Evolutionary conservation across 225 moss, liverwort and hornwort species (phyloP), one percentile per base, ranked within the genome.

Genomic region (Thuidium tamariscinum): DNA sequence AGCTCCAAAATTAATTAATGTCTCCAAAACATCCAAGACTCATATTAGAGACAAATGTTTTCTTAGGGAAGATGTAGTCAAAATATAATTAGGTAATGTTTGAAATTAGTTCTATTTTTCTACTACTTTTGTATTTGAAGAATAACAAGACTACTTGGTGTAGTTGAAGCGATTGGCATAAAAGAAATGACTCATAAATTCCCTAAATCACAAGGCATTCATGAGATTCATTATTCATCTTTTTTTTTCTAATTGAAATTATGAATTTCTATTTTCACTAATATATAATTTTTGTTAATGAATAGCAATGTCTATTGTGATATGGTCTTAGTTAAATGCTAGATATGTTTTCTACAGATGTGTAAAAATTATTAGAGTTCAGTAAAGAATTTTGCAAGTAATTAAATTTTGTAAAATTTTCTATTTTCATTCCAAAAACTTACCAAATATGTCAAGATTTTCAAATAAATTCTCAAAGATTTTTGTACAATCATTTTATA

Each of bases 1-100:
- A 2, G 7, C 7, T 4, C 20, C 2, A 32, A 32, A 74, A 32
- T 34, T 34, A 0, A 22, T 22, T 51, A 22, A 21, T 51, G 5
- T 3, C 21, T 2, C 3, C 1, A 12, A 32, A 74, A 13, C 21
- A n/a, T 52, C 0, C 5, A 0, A 22, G 0, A n/a, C 1, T 51
- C 22, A n/a, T 74, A 22, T 74, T 1, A 2, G 1, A 0, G 1
- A 51, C 14, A 22, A 12, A 13, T 48, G 2, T 16, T 16, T 74
- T 4, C 7, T 18, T 2, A 5, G 2, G n/a, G 1, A 2, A 3
- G 42, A 48, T 0, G 7, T 1, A n/a, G 22, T 75, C 8, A 12
- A 30, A 48, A 11, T 49, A 20, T 17, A 49, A 4, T 4, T 29
- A 49, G 3, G 1, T 1, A 49, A 11, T 49, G 49, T 72, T 30